Percentiles rank a stretch among this genome's conserved stretches.
Evolutionary conservation across 768 basidiomycete genomes (phyloP).

Genomic region (Paxillus involutus): DNA sequence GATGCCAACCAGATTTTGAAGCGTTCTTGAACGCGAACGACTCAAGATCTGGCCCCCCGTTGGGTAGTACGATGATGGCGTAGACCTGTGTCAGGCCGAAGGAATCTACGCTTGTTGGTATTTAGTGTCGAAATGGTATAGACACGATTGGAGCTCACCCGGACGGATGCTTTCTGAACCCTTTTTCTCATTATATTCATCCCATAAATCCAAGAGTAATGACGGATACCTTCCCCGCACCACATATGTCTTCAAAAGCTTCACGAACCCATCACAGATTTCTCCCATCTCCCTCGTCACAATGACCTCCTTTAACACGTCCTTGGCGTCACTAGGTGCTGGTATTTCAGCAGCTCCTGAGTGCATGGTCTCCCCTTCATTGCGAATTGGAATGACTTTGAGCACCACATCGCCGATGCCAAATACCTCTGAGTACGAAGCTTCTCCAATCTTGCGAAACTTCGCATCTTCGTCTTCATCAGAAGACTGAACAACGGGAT

Average conservation of each 20-base stretch:
- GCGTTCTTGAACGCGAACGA: slow-evolving; percentile 66
- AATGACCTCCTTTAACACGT: slow-evolving; percentile 79
- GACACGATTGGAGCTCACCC: slow-evolving; percentile 45
- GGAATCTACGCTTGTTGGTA: slow-evolving; percentile 48
- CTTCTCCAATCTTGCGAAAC: slow-evolving; percentile 92
- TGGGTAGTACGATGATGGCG: slow-evolving; percentile 85
- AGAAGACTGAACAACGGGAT: slow-evolving; percentile 54
- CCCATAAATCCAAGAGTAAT: slow-evolving; percentile 80
- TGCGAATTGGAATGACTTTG: slow-evolving; percentile 80
- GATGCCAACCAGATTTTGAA: slow-evolving; percentile 71
- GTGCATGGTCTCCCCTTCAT: slow-evolving; percentile 37
- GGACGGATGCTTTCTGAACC: slow-evolving; percentile 86
- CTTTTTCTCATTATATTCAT: slow-evolving; percentile 71
- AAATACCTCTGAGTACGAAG: slow-evolving; percentile 96
- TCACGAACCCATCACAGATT: slow-evolving; percentile 75
- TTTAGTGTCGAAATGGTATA: slow-evolving; percentile 4
- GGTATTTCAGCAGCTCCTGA: slow-evolving; percentile 54
- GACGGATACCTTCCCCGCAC: slow-evolving; percentile 86
- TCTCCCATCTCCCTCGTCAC: slow-evolving; percentile 78
- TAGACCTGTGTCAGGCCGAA: slow-evolving; percentile 80
- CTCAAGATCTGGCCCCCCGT: slow-evolving; percentile 91
- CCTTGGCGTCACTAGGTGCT: slow-evolving; percentile 67
- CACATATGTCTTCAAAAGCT: slow-evolving; percentile 79
- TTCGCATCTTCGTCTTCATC: slow-evolving; percentile 29
- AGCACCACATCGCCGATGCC: slow-evolving; percentile 87